Evolutionary conservation across 208 protist genomes (phyloP), one percentile per base, ranked within the genome.

Genomic region (Acanthamoeba royreba): DNA sequence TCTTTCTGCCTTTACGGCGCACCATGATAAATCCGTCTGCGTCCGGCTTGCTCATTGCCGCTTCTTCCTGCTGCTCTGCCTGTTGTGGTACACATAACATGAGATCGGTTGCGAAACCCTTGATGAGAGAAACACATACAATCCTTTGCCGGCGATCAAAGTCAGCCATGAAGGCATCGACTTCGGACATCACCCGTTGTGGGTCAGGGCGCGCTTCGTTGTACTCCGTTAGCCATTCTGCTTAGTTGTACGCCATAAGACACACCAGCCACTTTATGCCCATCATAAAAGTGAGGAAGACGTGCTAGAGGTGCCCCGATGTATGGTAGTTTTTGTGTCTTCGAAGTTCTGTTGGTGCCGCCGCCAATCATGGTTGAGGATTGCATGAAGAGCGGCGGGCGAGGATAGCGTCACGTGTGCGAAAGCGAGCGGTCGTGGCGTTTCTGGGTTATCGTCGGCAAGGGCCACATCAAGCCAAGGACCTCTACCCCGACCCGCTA

Each of bases 211-310:
- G 43, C 22, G 79, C 46, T 11, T 88, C 33, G 5, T 88, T 5
- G 49, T 88, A 88, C 47, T 88, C 79, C 11, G 13, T 5, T 8
- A 88, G 43, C 79, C 79, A 88, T n/a, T 88, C 79, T 88, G 46
- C 3, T 11, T 40, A 15, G 35, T 77, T n/a, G n/a, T n/a, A n/a
- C n/a, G n/a, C 5, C 38, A 40, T 22, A 38, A 77, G 33, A 43
- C 38, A 2, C 8, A 40, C 4, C 8, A 4, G 43, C 43, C 33
- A 77, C 5, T 3, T 77, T 22, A 42, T 77, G 3, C 19, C 8
- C 9, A 5, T 4, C 55, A 66, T 55, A 55, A 55, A 55, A 55
- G 49, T 19, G 9, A 19, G 49, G 19, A 9, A 55, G 13, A 19
- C 69, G 40, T 81, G 47, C 69, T 81, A 2, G 11, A 2, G 22